Base-by-base conservation (phyloP, 306 rosid species). In the Mimosa bimucronata region DNA sequence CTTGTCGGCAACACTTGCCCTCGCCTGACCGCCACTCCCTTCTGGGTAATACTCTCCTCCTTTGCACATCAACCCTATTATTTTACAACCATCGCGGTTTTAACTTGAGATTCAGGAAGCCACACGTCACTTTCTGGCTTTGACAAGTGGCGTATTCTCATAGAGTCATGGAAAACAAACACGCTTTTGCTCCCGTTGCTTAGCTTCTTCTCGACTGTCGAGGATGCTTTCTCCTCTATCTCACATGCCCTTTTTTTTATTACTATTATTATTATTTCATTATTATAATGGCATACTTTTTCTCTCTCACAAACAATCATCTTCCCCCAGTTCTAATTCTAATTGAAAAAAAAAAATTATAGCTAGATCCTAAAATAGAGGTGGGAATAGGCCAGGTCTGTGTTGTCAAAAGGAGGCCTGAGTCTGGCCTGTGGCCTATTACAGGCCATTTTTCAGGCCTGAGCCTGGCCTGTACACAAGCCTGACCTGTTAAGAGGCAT, bases 11-110 rank as follows among this genome's bases (percentile, higher is more conserved):
- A 34, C 58, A 15, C 25, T 44, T 25, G 57, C 74, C 74, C 58
- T 6, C 38, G 7, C 7, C 73, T 11, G 31, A 67, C 48, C 73
- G 52, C 11, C 29, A 40, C 30, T 10, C 4, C 31, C 19, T 67
- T n/a, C 28, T 5, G 40, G 73, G 14, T 8, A 23, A 25, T 42
- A 16, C 25, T 70, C 74, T 16, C 6, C 18, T 70, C 21, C 74
- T n/a, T n/a, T 25, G 7, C 57, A 14, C 5, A 42, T 6, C 6
- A 3, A 13, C 29, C 12, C 74, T 26, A 1, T 25, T 12, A 42
- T 23, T 69, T 41, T 69, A 42, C 74, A 69, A 21, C 57, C 55
- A 57, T 57, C 30, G 30, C 15, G n/a, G n/a, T n/a, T n/a, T n/a
- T n/a, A n/a, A n/a, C n/a, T n/a, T n/a, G 2, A 10, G 28, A 72